These are phyloP conservation scores for Boletus mariae DNA, from an alignment of 1,284 basidiomycete genomes.

Conservation along the genomic window DNA sequence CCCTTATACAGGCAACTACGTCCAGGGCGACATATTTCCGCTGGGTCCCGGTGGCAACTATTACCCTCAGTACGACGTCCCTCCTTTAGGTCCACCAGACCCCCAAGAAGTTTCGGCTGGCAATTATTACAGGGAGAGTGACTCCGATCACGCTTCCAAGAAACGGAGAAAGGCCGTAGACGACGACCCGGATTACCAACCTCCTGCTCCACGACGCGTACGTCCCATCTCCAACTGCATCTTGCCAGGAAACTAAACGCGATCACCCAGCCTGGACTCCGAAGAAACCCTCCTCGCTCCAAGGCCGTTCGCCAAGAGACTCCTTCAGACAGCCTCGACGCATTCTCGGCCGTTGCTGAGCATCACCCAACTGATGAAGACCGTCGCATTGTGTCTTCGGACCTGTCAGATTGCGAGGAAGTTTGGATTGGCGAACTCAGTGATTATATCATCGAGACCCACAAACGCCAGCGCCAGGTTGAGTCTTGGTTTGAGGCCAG, in stretches of 20 bases:
- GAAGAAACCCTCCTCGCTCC: conserved; percentile 41
- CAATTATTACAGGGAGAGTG: conserved; percentile 36
- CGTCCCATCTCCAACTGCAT: conserved; percentile 27
- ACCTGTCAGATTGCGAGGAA: conserved; percentile 74
- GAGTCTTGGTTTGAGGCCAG: conserved; percentile 67
- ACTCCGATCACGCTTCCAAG: conserved; percentile 41
- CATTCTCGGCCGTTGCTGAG: conserved; percentile 31
- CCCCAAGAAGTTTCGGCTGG: conserved; percentile 24
- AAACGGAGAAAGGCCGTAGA: conserved; percentile 51
- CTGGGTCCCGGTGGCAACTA: conserved; percentile 37
- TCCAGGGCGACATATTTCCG: conserved; percentile 38
- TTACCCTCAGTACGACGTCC: conserved; percentile 32
- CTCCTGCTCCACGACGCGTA: conserved; percentile 52
- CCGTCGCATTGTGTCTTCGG: conserved; percentile 55
- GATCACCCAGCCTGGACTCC: conserved; percentile 34
- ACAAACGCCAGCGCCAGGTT: conserved; percentile 65
- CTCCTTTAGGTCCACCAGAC: conserved; percentile 30
- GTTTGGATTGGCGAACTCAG: conserved; percentile 66
- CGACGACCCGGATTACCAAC: conserved; percentile 51
- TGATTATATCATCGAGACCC: conserved; percentile 65
- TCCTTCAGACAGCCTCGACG: conserved; percentile 36
- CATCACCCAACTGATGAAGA: conserved; percentile 46
- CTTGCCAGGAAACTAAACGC: conserved; percentile 1
- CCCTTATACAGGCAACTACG: conserved; percentile 39
- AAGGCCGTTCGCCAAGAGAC: conserved; percentile 38